A percentile compares a stretch with the other conserved stretches of the same genome.
Evolutionary conservation across 495 filamentous ascomycete genomes (phyloP).

Genomic region (Trichoderma parareesei): DNA sequence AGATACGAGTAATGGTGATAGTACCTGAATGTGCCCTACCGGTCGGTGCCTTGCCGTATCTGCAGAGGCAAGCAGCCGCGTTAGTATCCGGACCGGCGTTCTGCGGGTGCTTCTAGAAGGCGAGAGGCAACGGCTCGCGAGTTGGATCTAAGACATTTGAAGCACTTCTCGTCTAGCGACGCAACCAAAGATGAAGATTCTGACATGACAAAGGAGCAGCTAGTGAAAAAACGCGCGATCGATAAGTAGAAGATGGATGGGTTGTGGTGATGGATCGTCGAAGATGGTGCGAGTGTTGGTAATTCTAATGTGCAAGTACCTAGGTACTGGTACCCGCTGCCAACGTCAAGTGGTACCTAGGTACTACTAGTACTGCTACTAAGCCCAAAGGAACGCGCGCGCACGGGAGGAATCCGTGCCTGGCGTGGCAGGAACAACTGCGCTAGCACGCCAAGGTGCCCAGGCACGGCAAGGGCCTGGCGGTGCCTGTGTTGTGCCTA

Average conservation of each 20-base stretch:
- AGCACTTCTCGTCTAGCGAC: not conserved
- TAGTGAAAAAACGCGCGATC: not conserved
- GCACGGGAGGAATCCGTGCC: not conserved
- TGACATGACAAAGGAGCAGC: not conserved
- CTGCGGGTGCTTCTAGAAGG: constrained; percentile 4
- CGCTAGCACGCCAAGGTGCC: not conserved
- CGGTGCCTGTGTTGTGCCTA: not conserved
- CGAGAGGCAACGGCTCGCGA: not conserved
- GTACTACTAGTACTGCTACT: not conserved
- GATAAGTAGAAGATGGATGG: not conserved
- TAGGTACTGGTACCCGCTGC: not conserved
- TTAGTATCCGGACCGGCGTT: not conserved
- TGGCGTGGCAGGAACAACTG: not conserved
- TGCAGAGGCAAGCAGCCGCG: no score
- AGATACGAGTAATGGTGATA: no score
- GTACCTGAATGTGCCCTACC: no score
- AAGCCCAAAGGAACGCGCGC: not conserved
- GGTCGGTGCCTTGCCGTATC: no score
- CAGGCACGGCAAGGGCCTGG: not conserved
- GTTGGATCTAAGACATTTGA: not conserved
- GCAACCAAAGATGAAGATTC: constrained; percentile 1
- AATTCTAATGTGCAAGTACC: not conserved
- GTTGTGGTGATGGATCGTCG: not conserved
- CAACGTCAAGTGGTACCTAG: not conserved
- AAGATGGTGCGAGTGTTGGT: not conserved